Percentiles rank a stretch among this genome's conserved stretches.
Evolutionary conservation across 2,329 filamentous ascomycete genomes (phyloP).

Genomic region (Colletotrichum cuscutae): DNA sequence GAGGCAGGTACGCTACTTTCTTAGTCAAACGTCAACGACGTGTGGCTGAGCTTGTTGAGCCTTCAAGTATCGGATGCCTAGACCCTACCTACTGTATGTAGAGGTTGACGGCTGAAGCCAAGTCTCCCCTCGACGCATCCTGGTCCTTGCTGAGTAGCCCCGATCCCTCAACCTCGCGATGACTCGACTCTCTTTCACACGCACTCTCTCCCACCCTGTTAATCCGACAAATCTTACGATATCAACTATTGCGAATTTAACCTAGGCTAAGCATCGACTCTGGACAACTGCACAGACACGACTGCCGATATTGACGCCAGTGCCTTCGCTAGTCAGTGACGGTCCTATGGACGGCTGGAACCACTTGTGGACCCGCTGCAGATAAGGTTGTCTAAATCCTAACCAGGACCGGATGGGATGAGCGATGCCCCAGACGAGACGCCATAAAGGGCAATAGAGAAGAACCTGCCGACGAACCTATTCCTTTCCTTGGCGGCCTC

Average conservation of each 20-base stretch:
- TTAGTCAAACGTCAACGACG: neutral
- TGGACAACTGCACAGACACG: neutral
- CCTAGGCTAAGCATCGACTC: neutral
- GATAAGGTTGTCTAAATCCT: conserved; percentile 27
- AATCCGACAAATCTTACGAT: neutral
- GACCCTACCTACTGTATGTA: neutral
- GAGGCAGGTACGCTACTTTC: neutral
- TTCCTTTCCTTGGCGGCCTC: neutral
- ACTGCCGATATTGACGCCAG: neutral
- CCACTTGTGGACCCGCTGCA: conserved; percentile 7
- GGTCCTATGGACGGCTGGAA: neutral
- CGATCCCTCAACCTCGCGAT: neutral
- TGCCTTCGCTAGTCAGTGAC: neutral
- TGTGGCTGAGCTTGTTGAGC: conserved; percentile 16
- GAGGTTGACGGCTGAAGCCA: conserved; percentile 4
- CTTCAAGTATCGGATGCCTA: neutral
- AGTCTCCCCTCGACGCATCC: conserved; percentile 13
- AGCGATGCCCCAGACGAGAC: neutral
- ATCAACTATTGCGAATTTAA: neutral
- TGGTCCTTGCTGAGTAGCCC: conserved; percentile 5
- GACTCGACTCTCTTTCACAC: too few species aligned
- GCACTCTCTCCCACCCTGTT: neutral
- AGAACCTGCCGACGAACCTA: neutral
- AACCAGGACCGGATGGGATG: conserved; percentile 18
- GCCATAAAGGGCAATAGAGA: conserved; percentile 7